phyloP scores from a whole-genome alignment of 345 rosid species.

The Erodium maritimum region DNA sequence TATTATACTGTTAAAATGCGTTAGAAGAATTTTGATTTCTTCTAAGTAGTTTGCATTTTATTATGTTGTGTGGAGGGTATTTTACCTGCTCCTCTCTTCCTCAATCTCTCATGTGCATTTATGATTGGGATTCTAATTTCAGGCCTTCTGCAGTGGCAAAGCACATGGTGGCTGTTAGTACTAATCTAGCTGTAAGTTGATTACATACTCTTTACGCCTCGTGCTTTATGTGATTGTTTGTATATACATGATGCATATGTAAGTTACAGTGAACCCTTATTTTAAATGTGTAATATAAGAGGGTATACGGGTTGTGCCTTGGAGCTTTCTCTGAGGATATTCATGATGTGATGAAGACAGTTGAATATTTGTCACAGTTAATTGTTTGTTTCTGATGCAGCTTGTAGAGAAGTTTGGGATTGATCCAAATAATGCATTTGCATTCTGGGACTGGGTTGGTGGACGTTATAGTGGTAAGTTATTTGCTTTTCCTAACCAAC shows the following conservation, averaged over 20 bases:
- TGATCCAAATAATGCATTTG: conserved; percentile 93
- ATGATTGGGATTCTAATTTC: conserved; percentile 12
- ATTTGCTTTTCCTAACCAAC: too few relatives aligned
- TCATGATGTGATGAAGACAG: neutral
- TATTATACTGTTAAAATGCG: neutral
- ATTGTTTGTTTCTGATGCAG: conserved; percentile 29
- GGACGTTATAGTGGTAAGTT: conserved; percentile 86
- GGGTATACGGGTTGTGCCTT: neutral
- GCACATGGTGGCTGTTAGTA: conserved; percentile 99
- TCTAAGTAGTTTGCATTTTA: neutral
- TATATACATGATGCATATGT: neutral
- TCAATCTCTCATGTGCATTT: neutral
- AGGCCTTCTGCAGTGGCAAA: conserved; percentile 92
- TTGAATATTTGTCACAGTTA: neutral
- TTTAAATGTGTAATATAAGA: neutral
- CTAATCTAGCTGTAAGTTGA: conserved; percentile 54
- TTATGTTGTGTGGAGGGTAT: neutral
- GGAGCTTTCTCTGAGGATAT: neutral
- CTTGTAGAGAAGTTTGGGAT: conserved; percentile 94
- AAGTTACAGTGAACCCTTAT: neutral
- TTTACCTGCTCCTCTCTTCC: neutral
- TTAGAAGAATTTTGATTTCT: neutral
- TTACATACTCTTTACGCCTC: conserved; percentile 10
- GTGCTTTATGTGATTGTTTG: neutral
- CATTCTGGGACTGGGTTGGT: conserved; percentile 99